A percentile compares a stretch with the other conserved stretches of the same genome.
phyloP scores from a whole-genome alignment of 177 flowering plant genomes.

The Tripterygium wilfordii region DNA sequence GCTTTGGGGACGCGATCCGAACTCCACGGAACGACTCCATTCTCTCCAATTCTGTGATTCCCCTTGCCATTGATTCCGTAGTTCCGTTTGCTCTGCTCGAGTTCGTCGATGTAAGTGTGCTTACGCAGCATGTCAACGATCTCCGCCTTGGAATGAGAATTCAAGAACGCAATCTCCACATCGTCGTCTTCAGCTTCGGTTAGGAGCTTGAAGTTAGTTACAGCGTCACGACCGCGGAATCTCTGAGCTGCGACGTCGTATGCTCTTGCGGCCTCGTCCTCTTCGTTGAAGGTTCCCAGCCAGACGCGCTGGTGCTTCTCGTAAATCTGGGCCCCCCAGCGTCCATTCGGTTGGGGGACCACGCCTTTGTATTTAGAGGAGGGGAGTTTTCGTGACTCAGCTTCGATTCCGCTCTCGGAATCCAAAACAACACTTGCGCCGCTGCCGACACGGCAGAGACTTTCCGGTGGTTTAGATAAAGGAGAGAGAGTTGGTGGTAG shows the following conservation, averaged over 20 bases:
- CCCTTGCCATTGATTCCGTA: conserved; percentile 9
- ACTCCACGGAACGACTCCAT: conserved; percentile 3
- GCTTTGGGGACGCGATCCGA: conserved; percentile 15
- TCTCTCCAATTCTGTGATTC: background rate
- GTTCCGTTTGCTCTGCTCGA: conserved; percentile 59
- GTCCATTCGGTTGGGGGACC: conserved; percentile 96
- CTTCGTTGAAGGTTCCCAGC: conserved; percentile 92
- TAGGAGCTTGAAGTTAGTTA: conserved; percentile 69
- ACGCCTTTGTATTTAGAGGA: conserved; percentile 96
- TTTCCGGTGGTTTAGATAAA: conserved; percentile 21
- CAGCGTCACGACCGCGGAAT: conserved; percentile 93
- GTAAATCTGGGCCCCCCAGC: conserved; percentile 98
- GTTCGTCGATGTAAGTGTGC: conserved; percentile 84
- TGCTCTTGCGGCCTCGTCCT: conserved; percentile 79
- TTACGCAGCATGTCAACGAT: conserved; percentile 95
- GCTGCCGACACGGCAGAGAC: conserved; percentile 64
- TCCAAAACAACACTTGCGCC: conserved; percentile 66
- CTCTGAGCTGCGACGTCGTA: conserved; percentile 86
- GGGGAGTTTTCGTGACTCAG: conserved; percentile 79
- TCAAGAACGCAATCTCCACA: conserved; percentile 49
- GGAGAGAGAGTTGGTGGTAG: conserved; percentile 1
- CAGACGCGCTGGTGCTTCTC: conserved; percentile 97
- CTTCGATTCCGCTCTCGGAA: conserved; percentile 53
- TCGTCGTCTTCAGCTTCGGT: conserved; percentile 25
- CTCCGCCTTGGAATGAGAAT: conserved; percentile 77